A percentile compares a stretch with the other conserved stretches of the same genome.
Conservation (phyloP, 2,329 filamentous ascomycete genomes). For the Cephalotrichum gorgonifer region DNA sequence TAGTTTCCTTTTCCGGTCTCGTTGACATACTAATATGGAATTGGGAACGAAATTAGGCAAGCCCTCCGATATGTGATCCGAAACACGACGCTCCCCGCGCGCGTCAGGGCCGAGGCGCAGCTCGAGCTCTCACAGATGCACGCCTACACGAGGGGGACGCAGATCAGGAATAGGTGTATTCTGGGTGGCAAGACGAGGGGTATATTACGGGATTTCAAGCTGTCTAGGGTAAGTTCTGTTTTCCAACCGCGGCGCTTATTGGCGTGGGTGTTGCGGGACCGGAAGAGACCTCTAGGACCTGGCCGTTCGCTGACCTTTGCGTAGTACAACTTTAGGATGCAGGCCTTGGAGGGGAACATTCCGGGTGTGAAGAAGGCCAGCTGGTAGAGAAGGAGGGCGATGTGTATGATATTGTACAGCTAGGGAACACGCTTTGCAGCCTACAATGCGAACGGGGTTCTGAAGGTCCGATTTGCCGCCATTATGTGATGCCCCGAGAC, state of each 20-base stretch:
- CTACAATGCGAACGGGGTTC: background rate
- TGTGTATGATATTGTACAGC: background rate
- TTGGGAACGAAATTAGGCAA: slow-evolving; percentile 55
- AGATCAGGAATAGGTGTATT: slow-evolving; percentile 90
- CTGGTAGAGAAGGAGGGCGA: slow-evolving; percentile 57
- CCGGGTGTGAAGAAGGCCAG: slow-evolving; percentile 94
- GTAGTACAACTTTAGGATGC: slow-evolving; percentile 86
- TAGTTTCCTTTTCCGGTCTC: too few species aligned
- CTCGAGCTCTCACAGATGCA: slow-evolving; percentile 93
- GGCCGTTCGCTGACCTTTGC: slow-evolving; percentile 14
- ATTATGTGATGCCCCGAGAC: background rate
- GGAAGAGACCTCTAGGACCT: background rate
- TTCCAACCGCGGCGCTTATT: too few species aligned
- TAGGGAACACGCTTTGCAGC: background rate
- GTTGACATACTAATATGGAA: background rate
- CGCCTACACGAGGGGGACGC: slow-evolving; percentile 83
- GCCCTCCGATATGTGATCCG: slow-evolving; percentile 86
- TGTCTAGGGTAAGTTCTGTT: slow-evolving; percentile 75
- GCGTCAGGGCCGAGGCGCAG: slow-evolving; percentile 83
- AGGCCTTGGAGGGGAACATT: slow-evolving; percentile 74
- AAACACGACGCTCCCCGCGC: slow-evolving; percentile 75
- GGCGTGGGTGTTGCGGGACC: background rate
- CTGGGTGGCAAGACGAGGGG: slow-evolving; percentile 82
- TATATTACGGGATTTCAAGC: slow-evolving; percentile 87
- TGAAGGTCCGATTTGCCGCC: background rate